Evolutionary conservation across 352 stramenopile genomes (phyloP).

Genomic region (Globisporangium abappressorium): DNA sequence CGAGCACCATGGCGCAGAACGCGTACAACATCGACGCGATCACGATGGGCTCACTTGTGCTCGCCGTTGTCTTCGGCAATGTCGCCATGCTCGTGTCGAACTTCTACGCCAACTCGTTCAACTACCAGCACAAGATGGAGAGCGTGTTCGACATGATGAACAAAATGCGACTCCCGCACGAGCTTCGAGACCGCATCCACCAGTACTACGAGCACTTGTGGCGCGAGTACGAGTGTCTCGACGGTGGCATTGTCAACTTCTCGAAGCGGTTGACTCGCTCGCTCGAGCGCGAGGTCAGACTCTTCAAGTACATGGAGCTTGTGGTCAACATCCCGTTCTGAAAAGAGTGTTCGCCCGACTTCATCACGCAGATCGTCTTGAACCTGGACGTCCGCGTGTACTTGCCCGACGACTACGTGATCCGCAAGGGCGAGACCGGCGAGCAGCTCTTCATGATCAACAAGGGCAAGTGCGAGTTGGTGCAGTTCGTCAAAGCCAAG

Average conservation of each 20-base stretch:
- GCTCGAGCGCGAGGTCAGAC: constrained; percentile 50
- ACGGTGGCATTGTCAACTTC: constrained; percentile 54
- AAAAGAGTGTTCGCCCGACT: constrained; percentile 47
- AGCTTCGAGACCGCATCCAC: constrained; percentile 13
- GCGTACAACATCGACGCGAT: constrained; percentile 37
- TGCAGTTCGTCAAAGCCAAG: constrained; percentile 12
- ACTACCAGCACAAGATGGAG: constrained; percentile 31
- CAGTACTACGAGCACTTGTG: constrained; percentile 70
- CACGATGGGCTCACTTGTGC: constrained; percentile 39
- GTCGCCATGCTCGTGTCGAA: constrained; percentile 58
- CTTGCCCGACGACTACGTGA: constrained; percentile 72
- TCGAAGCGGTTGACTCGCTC: constrained; percentile 47
- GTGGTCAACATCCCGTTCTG: constrained; percentile 62
- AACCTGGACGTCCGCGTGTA: constrained; percentile 59
- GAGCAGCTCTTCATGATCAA: constrained; percentile 76
- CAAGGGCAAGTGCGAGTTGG: constrained; percentile 48
- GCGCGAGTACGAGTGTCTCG: constrained; percentile 60
- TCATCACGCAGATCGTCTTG: constrained; percentile 65
- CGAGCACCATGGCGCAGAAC: constrained; percentile 26
- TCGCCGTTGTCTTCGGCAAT: constrained; percentile 61
- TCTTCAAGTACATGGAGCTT: constrained; percentile 65
- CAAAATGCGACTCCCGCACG: constrained; percentile 7
- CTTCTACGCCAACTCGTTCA: constrained; percentile 44
- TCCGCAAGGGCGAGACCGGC: constrained; percentile 51
- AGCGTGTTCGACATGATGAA: constrained; percentile 12